Percentiles rank a stretch among this genome's conserved stretches.
These are phyloP conservation scores for Chrysanthemum lavandulifolium DNA, from an alignment of 129 eudicot genomes.

Conservation along the genomic window DNA sequence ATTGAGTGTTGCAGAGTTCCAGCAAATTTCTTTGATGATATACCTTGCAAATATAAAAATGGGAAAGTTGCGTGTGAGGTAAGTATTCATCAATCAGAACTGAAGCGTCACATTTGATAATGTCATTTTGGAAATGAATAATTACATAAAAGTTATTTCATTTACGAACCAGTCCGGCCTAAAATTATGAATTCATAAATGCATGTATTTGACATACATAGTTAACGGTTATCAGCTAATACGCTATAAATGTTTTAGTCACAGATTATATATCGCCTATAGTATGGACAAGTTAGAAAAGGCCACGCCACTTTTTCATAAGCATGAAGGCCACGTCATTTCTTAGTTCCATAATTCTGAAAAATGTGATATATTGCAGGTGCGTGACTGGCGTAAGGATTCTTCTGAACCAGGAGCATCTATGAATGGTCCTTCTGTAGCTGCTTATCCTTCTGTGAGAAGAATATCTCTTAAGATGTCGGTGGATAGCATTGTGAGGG, in stretches of 20 bases:
- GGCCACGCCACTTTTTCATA: too few species aligned
- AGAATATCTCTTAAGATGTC: slow-evolving; percentile 82
- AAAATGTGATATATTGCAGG: slow-evolving; percentile 47
- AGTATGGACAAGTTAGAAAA: too few species aligned
- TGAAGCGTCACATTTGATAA: slow-evolving; percentile 37
- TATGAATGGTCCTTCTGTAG: slow-evolving; percentile 8
- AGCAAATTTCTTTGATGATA: slow-evolving; percentile 23
- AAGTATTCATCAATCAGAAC: slow-evolving; percentile 27
- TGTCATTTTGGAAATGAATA: slow-evolving; percentile 4
- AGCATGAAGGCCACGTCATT: too few species aligned
- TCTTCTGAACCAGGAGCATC: slow-evolving; percentile 31
- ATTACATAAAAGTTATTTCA: slow-evolving; percentile 22
- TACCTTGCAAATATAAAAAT: slow-evolving; percentile 35
- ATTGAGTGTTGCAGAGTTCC: slow-evolving; percentile 40
- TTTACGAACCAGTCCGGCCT: too few species aligned
- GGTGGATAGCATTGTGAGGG: slow-evolving; percentile 68
- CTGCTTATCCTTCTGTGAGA: slow-evolving; percentile 33
- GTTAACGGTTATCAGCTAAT: too few species aligned
- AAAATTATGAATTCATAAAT: too few species aligned
- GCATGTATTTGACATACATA: too few species aligned
- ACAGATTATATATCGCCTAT: too few species aligned
- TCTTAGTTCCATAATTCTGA: too few species aligned
- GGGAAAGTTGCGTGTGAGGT: slow-evolving; percentile 39
- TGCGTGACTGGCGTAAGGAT: slow-evolving; percentile 68
- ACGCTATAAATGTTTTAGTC: too few species aligned